These are phyloP conservation scores for Petunia secreta DNA, from an alignment of 257 asterid species.

Conservation along the genomic window DNA sequence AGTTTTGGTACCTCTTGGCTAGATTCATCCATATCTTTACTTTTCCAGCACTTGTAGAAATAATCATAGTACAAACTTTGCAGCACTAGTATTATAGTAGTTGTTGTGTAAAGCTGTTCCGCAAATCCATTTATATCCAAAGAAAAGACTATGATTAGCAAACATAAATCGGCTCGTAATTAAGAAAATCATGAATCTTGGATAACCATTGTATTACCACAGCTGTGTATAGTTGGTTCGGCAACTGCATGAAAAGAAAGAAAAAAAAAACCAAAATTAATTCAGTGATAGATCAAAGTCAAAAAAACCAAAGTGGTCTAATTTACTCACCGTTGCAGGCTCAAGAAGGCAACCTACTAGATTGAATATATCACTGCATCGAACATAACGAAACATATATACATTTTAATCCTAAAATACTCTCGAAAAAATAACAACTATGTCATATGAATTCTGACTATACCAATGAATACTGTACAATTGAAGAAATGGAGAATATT, in stretches of 20 bases:
- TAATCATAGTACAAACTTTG: constrained; percentile 82
- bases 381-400: constrained; percentile 1
- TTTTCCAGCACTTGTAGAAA: constrained; percentile 44
- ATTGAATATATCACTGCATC: constrained; percentile 78
- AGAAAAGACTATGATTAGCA: neutral
- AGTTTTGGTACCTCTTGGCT: constrained; percentile 48
- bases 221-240: constrained; percentile 90
- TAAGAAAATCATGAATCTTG: neutral
- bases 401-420: neutral
- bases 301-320: neutral
- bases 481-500: neutral
- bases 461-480: neutral
- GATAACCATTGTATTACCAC: constrained; percentile 49
- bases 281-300: neutral
- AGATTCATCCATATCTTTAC: constrained; percentile 31
- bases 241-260: constrained; percentile 66
- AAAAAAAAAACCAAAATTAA: neutral
- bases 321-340: constrained; percentile 70
- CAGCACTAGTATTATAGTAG: constrained; percentile 68
- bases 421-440: no score
- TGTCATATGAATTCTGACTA: no score
- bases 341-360: constrained; percentile 88
- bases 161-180: neutral
- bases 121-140: neutral
- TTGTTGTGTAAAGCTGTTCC: constrained; percentile 73